Evolutionary conservation across 1,284 basidiomycete species (phyloP), one percentile per base, ranked within the genome.

Genomic region (Ustilago esculenta): DNA sequence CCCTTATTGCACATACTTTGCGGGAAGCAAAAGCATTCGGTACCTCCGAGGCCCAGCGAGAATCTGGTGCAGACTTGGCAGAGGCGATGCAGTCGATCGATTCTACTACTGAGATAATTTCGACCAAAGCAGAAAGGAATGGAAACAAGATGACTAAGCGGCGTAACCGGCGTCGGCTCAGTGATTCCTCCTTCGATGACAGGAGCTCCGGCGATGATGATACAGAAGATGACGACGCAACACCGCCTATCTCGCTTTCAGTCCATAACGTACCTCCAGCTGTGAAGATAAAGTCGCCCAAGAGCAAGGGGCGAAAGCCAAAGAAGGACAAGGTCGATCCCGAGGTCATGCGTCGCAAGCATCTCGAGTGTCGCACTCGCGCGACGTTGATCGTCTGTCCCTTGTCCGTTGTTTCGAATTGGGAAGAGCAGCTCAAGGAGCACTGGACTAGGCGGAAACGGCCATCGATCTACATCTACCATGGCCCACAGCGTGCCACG

Each of bases 371-470:
- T 27, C 72, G 89, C 71, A 92, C 90, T 75, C 88, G 93, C 40
- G 96, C 90, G 8, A 98, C 96, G 0, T 84, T 99, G n/a, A 92
- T 99, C 72, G 88, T 99, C 23, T 98, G 96, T 75, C 96, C 96
- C 8, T 86, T 99, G 50, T 95, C 93, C 20, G 97, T 96, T 2
- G 92, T 99, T 1, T 89, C 92, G 41, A 98, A 98, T 79, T 99
- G 96, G 96, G 95, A 98, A 83, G 92, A 96, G 68, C 96, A 99
- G 82, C 91, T 98, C 81, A 87, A 89, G 59, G 94, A 98, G 80
- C 96, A 99, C 83, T 82, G 80, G 79, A 25, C 33, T 1, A 30
- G 51, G 8, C 36, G 46, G 15, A 51, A 63, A 14, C 67, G 44
- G 23, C 80, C 80, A 0, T 55, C 88, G 23, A 89, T 98, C 29